Conservation (phyloP, 192 early-diverging fungal species). For the Dissophora globulifera region DNA sequence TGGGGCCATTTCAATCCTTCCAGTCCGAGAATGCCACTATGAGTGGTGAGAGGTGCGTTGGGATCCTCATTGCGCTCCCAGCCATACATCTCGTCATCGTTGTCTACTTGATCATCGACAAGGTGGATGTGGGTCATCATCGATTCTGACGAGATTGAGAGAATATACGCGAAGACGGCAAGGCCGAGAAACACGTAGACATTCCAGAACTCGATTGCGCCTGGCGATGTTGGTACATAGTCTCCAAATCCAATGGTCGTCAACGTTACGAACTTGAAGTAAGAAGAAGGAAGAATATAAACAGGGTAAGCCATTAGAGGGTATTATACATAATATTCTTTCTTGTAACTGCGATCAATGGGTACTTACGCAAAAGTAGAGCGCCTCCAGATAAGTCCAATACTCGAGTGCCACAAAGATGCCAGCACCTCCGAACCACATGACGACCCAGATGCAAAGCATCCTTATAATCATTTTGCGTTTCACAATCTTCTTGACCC, state of each 20-base stretch:
- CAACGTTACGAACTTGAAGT: constrained; percentile 34
- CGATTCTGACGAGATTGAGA: constrained; percentile 44
- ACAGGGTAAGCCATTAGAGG: not conserved
- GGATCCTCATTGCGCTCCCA: constrained; percentile 46
- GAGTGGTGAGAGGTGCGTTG: constrained; percentile 32
- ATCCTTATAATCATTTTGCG: constrained; percentile 45
- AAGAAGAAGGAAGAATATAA: not conserved
- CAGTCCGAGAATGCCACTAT: constrained; percentile 29
- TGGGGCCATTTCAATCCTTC: constrained; percentile 44
- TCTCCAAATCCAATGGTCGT: constrained; percentile 53
- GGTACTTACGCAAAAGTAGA: constrained; percentile 48
- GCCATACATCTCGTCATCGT: constrained; percentile 42
- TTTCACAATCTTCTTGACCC: constrained; percentile 39
- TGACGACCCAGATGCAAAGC: constrained; percentile 37
- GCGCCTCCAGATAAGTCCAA: constrained; percentile 39
- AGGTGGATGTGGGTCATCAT: constrained; percentile 46
- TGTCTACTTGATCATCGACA: constrained; percentile 40
- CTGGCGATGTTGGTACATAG: constrained; percentile 36
- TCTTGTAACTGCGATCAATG: no score
- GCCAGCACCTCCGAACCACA: constrained; percentile 51
- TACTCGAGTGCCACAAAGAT: constrained; percentile 34
- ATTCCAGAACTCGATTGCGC: constrained; percentile 51
- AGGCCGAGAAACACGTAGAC: constrained; percentile 50
- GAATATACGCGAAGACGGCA: constrained; percentile 43
- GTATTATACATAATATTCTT: no score